Evolutionary conservation across 2,329 filamentous ascomycete genomes (phyloP).

Genomic region (Talaromyces marneffei): DNA sequence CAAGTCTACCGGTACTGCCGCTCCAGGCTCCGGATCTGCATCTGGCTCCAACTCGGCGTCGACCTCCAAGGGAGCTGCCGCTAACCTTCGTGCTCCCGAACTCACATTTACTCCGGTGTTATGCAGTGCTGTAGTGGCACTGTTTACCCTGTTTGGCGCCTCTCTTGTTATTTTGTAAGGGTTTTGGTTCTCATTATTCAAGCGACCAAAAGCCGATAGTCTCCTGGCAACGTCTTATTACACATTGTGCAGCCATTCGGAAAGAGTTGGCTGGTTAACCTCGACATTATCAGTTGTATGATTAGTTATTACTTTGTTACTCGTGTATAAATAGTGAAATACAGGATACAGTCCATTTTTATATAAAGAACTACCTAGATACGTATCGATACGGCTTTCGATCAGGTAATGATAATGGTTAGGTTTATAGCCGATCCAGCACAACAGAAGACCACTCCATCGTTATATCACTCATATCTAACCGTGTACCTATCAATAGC

Average conservation of each 20-base stretch:
- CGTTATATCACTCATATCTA: no score
- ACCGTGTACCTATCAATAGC: no score
- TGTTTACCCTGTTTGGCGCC: constrained; percentile 52
- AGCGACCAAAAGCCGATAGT: not conserved
- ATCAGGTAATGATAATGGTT: no score
- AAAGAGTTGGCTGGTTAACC: constrained; percentile 4
- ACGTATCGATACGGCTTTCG: no score
- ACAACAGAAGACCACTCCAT: no score
- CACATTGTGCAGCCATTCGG: constrained; percentile 5
- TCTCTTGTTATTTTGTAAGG: constrained; percentile 30
- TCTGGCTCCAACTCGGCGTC: constrained; percentile 23
- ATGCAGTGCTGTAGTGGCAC: constrained; percentile 46
- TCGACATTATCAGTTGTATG: not conserved
- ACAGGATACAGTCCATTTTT: not conserved
- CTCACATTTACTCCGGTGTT: constrained; percentile 47
- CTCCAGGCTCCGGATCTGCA: constrained; percentile 44
- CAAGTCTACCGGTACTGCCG: constrained; percentile 43
- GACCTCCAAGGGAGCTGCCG: constrained; percentile 38
- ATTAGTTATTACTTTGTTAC: not conserved
- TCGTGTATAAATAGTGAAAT: not conserved
- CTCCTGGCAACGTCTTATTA: not conserved
- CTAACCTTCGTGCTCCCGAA: constrained; percentile 40
- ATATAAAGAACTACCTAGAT: no score
- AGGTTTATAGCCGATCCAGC: no score
- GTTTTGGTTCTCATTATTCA: not conserved